Evolutionary conservation across 768 basidiomycete genomes (phyloP).

Genomic region (Leccinellum rugosiceps): DNA sequence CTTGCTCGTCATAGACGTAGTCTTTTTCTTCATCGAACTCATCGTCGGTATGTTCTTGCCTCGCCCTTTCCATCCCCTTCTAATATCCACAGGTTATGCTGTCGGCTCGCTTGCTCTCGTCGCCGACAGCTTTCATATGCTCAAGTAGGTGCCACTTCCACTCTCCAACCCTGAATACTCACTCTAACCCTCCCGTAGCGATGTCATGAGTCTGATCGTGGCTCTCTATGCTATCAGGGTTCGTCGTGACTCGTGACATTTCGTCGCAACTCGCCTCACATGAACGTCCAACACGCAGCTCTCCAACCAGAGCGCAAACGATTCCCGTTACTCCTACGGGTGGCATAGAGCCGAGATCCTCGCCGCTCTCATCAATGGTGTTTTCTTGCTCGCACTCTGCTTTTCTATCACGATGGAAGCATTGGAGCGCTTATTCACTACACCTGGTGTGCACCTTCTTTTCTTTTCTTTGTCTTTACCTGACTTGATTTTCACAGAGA

Average conservation of each 20-base stretch:
- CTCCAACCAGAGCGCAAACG: conserved; percentile 52
- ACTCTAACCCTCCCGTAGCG: conserved; percentile 48
- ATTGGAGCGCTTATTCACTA: conserved; percentile 82
- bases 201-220: conserved; percentile 93
- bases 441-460: conserved; percentile 52
- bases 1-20: conserved; percentile 77
- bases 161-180: neutral
- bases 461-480: conserved; percentile 1
- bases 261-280: conserved; percentile 6
- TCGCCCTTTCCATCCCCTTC: conserved; percentile 5
- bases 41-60: conserved; percentile 55
- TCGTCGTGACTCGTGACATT: conserved; percentile 1
- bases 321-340: conserved; percentile 92
- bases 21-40: conserved; percentile 87
- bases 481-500: conserved; percentile 50
- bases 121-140: conserved; percentile 98
- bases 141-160: conserved; percentile 62
- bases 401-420: conserved; percentile 95
- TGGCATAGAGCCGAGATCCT: conserved; percentile 98
- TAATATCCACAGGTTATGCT: conserved; percentile 68
- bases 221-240: conserved; percentile 94
- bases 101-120: conserved; percentile 94
- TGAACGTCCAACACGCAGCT: conserved; percentile 43
- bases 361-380: conserved; percentile 93
- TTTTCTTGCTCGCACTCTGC: conserved; percentile 94